Evolutionary conservation across 345 rosid species (phyloP).

Genomic region (Brassica cretica): DNA sequence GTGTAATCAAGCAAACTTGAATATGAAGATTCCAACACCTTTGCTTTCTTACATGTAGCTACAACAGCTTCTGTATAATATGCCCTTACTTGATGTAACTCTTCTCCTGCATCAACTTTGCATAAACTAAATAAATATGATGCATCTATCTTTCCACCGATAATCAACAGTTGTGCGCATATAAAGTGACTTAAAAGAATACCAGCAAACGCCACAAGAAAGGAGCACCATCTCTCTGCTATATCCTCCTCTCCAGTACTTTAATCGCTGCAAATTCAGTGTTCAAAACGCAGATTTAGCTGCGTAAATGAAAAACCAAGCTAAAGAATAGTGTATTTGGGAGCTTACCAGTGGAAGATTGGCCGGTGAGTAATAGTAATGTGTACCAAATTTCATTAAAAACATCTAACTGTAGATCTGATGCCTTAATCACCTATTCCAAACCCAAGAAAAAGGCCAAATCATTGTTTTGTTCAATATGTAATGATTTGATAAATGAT

Average conservation of each 20-base stretch:
- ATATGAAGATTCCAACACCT: slow-evolving; percentile 56
- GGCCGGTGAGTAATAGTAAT: slow-evolving; percentile 57
- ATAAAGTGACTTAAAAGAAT: neutral
- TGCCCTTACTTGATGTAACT: slow-evolving; percentile 51
- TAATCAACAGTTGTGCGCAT: neutral
- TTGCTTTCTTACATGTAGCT: slow-evolving; percentile 42
- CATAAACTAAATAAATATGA: neutral
- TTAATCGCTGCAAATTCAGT: slow-evolving; percentile 45
- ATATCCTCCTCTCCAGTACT: slow-evolving; percentile 49
- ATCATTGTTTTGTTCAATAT: neutral
- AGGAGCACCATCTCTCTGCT: slow-evolving; percentile 64
- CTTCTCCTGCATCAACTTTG: slow-evolving; percentile 51
- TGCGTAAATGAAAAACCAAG: neutral
- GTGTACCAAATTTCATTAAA: slow-evolving; percentile 73
- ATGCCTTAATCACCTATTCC: slow-evolving; percentile 71
- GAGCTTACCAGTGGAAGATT: slow-evolving; percentile 55
- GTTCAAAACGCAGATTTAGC: neutral
- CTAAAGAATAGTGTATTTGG: neutral
- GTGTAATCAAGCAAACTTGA: slow-evolving; percentile 28
- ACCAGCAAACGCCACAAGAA: slow-evolving; percentile 84
- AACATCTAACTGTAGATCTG: slow-evolving; percentile 81
- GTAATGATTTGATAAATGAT: neutral
- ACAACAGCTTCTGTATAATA: slow-evolving; percentile 40
- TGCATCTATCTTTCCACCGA: neutral
- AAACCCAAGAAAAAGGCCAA: neutral